These are phyloP conservation scores for Solanum chiquidenum DNA, from an alignment of 257 asterid genomes.

Conservation along the genomic window DNA sequence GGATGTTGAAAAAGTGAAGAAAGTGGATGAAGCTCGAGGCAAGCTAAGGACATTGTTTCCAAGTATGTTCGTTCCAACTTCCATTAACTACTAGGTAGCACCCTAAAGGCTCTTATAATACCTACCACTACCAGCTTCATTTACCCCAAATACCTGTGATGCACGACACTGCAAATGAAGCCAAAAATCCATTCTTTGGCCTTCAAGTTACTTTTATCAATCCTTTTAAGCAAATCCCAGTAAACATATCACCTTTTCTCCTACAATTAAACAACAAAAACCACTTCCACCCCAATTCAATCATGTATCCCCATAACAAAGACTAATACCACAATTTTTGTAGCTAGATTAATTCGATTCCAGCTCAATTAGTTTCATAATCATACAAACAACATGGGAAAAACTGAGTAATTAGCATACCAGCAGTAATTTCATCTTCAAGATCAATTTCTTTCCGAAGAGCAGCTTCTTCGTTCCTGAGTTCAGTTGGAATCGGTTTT, in stretches of 20 bases:
- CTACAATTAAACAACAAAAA: background rate
- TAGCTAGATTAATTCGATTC: background rate
- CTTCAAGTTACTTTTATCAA: background rate
- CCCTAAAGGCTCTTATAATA: background rate
- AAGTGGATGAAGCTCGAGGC: background rate
- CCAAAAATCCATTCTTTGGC: background rate
- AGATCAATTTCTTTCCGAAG: slow-evolving; percentile 89
- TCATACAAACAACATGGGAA: background rate
- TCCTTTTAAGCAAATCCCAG: background rate
- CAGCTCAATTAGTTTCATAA: background rate
- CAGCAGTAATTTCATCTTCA: slow-evolving; percentile 81
- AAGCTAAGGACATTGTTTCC: background rate
- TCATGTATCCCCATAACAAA: background rate
- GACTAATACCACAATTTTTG: background rate
- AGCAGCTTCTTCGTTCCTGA: slow-evolving; percentile 84
- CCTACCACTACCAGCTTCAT: background rate
- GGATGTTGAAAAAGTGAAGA: background rate
- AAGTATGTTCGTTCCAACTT: background rate
- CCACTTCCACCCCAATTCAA: background rate
- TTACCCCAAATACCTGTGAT: background rate
- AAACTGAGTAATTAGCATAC: slow-evolving; percentile 12
- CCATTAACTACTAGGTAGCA: background rate
- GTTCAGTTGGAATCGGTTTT: slow-evolving; percentile 96
- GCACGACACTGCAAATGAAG: background rate
- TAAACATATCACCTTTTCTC: background rate